Base-by-base conservation (phyloP, 1,284 basidiomycete species). In the Cryptococcus sp. region DNA sequence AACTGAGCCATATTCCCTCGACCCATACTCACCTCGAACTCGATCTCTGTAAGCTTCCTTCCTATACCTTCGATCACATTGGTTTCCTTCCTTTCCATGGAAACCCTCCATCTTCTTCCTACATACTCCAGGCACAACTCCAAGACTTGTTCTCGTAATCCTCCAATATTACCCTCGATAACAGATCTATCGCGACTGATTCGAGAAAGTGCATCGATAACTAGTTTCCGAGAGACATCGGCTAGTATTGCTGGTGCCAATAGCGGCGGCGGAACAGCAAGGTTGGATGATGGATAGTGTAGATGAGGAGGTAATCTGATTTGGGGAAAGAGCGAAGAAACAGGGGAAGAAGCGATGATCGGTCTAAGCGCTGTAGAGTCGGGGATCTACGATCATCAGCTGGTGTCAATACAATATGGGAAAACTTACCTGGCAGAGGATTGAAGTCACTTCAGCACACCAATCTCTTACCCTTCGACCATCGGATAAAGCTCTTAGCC, bases 111-210 rank as follows among this genome's bases (percentile, higher is more conserved):
- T 37, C 61, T 38, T 14, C 55, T 46, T 2, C 61, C 64, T 7
- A 72, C 59, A 43, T 72, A 71, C 53, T 72, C 69, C 33, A 73
- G 57, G 8, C 59, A 58, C 3, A 70, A 48, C 53, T 72, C 71
- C 32, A 57, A 31, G 5, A 66, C 53, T 11, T 59, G 56, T 14
- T 50, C 61, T n/a, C 57, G 49, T 6, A 57, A 46, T 35, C 51
- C 55, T n/a, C 55, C 51, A 45, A 52, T 23, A 36, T 50, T 1
- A 53, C 58, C 43, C 1, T 48, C 46, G n/a, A 51, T 41, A 3
- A 33, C 23, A 5, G 53, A 44, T 6, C 47, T 46, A 3, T 58
- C 58, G 3, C 52, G 43, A 11, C 55, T 55, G 23, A 70, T 53
- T 15, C 52, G 50, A 4, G 52, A 38, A 8, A 73, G 64, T 10